phyloP scores from a whole-genome alignment of 2,329 filamentous ascomycete genomes.

The Alternaria ventricosa region DNA sequence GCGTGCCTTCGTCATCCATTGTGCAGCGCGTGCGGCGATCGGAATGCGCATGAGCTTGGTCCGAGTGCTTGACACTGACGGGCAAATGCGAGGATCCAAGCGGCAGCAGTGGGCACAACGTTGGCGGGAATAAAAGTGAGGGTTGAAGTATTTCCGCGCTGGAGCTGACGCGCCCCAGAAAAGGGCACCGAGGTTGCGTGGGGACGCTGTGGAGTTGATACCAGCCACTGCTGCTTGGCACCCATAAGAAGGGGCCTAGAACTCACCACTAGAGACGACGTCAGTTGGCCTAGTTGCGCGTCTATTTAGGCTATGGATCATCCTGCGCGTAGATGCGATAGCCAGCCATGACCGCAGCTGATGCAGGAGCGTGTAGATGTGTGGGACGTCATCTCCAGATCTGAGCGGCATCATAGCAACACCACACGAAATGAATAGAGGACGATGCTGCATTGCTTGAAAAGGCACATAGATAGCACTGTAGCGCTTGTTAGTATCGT shows the following conservation, averaged over 20 bases:
- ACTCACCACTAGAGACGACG: neutral
- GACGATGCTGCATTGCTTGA: neutral
- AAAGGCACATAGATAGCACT: neutral
- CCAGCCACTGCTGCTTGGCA: slow-evolving; percentile 20
- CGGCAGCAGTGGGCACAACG: slow-evolving; percentile 24
- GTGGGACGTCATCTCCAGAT: neutral
- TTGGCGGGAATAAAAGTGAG: slow-evolving; percentile 36
- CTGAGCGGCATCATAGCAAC: too few species aligned
- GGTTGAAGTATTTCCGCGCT: slow-evolving; percentile 26
- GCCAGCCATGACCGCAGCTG: neutral
- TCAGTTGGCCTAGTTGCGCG: neutral
- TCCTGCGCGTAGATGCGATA: neutral
- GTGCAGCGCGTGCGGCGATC: neutral
- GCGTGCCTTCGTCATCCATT: slow-evolving; percentile 18
- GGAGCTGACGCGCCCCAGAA: slow-evolving; percentile 12
- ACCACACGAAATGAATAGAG: too few species aligned
- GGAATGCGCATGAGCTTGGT: neutral
- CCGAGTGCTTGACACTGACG: neutral
- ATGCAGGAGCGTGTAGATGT: neutral
- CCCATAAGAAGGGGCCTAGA: neutral
- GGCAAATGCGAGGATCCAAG: slow-evolving; percentile 9
- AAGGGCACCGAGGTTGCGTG: slow-evolving; percentile 15
- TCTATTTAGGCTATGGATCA: neutral
- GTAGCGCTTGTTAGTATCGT: neutral
- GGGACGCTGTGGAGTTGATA: slow-evolving; percentile 12